These are phyloP conservation scores for Alternaria sp. DNA, from an alignment of 2,329 filamentous ascomycete genomes.

Conservation along the genomic window DNA sequence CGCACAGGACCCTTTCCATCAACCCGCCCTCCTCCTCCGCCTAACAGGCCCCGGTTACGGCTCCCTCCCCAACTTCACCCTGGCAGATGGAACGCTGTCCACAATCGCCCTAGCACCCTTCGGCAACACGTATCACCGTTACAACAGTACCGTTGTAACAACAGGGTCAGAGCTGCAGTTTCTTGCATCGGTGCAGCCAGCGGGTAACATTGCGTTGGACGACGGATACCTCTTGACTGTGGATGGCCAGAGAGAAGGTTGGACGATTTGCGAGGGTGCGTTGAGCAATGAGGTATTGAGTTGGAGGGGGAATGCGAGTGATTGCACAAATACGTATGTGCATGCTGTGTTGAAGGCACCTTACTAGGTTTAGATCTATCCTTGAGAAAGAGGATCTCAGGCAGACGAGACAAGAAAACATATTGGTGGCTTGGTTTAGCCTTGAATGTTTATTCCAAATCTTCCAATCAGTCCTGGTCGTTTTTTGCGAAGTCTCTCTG, in stretches of 20 bases:
- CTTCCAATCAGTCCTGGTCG: background rate
- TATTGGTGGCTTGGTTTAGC: no score
- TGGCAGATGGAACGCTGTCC: slow-evolving; percentile 46
- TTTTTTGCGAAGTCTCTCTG: background rate
- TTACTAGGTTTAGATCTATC: slow-evolving; percentile 39
- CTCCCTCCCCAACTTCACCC: slow-evolving; percentile 52
- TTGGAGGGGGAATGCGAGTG: slow-evolving; percentile 49
- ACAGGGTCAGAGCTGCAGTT: slow-evolving; percentile 46
- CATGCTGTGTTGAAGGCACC: slow-evolving; percentile 52
- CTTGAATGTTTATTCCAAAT: no score
- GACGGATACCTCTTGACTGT: slow-evolving; percentile 52
- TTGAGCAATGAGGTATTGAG: slow-evolving; percentile 46
- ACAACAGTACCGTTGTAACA: slow-evolving; percentile 45
- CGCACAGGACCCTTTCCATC: slow-evolving; percentile 45
- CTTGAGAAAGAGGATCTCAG: accelerated
- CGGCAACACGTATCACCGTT: slow-evolving; percentile 35
- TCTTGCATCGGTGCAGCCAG: slow-evolving; percentile 37
- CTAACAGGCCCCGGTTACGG: slow-evolving; percentile 51
- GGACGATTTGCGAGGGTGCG: slow-evolving; percentile 51
- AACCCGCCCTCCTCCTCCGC: slow-evolving; percentile 50
- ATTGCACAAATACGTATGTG: slow-evolving; percentile 50
- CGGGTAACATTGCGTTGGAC: slow-evolving; percentile 47
- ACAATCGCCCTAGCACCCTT: slow-evolving; percentile 42
- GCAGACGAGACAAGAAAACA: background rate
- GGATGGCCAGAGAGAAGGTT: slow-evolving; percentile 48